Base-by-base conservation (phyloP, 2,329 filamentous ascomycete species). In the Pyricularia sp. region DNA sequence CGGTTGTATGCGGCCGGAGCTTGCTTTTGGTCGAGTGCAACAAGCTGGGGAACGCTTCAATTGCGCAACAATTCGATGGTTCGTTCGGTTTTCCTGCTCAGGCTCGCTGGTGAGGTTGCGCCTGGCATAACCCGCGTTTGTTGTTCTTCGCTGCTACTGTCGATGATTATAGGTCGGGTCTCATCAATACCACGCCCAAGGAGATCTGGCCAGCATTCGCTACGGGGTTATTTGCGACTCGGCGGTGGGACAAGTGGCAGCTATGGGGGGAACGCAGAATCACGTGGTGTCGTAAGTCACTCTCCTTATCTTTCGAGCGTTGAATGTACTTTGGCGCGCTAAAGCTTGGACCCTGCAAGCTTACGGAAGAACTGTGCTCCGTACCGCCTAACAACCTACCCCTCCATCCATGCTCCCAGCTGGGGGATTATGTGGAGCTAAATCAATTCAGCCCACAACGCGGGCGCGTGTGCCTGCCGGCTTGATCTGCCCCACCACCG, bases 401-500 rank as follows among this genome's bases (percentile, higher is more conserved):
- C 65, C 55, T 67, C 42, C 65, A 28, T 23, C 36, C 65, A 31
- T 67, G 23, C 33, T 30, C 14, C 31, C 65, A 17, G 12, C 33
- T n/a, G 20, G 23, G 31, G 64, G 17, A 28, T 14, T 30, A 28
- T 5, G 59, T 63, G 59, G 59, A 30, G 23, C 26, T 30, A 2
- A 14, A n/a, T 30, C 25, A 26, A 28, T 63, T 28, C 59, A 63
- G 59, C 58, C 25, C 25, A 25, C 58, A 25, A 28, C 23, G 23
- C 70, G 69, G 69, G 69, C 68, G 70, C 67, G 72, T 70, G 65
- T 70, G 66, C 65, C 23, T 67, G 66, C 42, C 66, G 31, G 64
- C 58, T 66, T 64, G 11, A 42, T 28, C 33, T 68, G 65, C 65
- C 65, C 65, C 65, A 59, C 65, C 14, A 63, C 59, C 59, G 14